Evolutionary conservation across 306 rosid species (phyloP).

Genomic region (Pterocarpus santalinus): DNA sequence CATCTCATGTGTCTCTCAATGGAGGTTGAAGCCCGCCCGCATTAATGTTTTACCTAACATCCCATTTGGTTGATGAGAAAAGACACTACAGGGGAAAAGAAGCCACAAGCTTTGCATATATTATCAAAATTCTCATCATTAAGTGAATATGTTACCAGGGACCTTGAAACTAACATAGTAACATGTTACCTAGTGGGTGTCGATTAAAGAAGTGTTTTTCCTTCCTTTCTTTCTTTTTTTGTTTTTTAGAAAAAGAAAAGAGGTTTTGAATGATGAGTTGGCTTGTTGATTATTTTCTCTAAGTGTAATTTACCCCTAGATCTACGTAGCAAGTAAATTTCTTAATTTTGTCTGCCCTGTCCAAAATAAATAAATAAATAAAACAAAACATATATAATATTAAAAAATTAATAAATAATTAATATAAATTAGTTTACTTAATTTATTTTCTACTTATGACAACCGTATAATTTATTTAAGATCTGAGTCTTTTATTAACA

Average conservation of each 20-base stretch:
- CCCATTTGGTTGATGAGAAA: conserved; percentile 23
- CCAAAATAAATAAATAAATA: neutral
- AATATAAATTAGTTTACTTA: no score
- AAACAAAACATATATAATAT: no score
- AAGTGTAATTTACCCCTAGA: no score
- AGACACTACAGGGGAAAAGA: neutral
- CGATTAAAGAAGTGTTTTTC: neutral
- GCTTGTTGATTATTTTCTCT: conserved; percentile 17
- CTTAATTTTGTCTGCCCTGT: neutral
- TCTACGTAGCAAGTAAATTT: neutral
- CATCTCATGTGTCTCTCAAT: conserved; percentile 29
- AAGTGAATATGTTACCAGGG: neutral
- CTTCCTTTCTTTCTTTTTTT: no score
- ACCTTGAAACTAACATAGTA: conserved; percentile 29
- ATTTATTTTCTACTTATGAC: no score
- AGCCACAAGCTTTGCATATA: neutral
- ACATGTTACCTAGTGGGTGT: conserved; percentile 9
- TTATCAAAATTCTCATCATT: conserved; percentile 21
- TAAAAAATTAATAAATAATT: no score
- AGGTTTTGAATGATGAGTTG: neutral
- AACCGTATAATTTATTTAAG: no score
- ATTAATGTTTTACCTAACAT: conserved; percentile 29
- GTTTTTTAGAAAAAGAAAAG: neutral
- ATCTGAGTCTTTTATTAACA: no score
- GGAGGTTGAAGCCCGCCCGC: conserved; percentile 36